phyloP scores from a whole-genome alignment of 345 rosid genomes.

The Erysimum cheiranthoides region DNA sequence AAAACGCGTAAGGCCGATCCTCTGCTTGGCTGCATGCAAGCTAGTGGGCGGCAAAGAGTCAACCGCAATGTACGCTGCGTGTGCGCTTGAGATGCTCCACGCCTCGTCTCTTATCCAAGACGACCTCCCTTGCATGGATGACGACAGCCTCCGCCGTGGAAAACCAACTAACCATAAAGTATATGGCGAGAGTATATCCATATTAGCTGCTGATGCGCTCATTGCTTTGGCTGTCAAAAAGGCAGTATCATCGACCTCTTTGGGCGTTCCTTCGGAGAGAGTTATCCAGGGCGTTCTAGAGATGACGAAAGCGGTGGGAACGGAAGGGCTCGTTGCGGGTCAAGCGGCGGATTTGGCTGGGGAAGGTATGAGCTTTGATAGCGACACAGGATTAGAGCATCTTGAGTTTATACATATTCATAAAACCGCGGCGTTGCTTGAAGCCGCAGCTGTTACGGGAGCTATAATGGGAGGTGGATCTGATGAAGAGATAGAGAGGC shows the following conservation, averaged over 20 bases:
- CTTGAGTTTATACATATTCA: conserved; percentile 75
- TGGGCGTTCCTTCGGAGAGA: conserved; percentile 48
- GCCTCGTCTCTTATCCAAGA: conserved; percentile 79
- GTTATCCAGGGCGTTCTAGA: conserved; percentile 58
- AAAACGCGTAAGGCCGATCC: conserved; percentile 72
- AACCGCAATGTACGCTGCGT: conserved; percentile 72
- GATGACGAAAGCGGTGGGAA: conserved; percentile 57
- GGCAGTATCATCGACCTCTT: conserved; percentile 37
- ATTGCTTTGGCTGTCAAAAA: conserved; percentile 58
- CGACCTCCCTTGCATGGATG: conserved; percentile 86
- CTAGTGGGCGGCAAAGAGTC: conserved; percentile 69
- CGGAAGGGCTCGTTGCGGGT: conserved; percentile 78
- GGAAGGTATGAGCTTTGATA: conserved; percentile 42
- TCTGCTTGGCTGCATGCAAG: conserved; percentile 81
- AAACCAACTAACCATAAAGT: conserved; percentile 81
- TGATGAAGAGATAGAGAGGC: conserved; percentile 61
- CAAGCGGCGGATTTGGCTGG: conserved; percentile 68
- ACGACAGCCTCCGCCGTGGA: conserved; percentile 77
- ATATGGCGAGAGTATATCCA: conserved; percentile 67
- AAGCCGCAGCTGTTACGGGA: conserved; percentile 62
- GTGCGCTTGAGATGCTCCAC: conserved; percentile 80
- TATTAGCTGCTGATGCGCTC: conserved; percentile 69
- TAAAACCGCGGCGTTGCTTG: conserved; percentile 73
- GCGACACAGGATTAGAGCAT: conserved; percentile 47
- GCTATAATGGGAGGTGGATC: conserved; percentile 76